Conservation (phyloP, 441 rosid genomes). For the Euphorbia celastroides region DNA sequence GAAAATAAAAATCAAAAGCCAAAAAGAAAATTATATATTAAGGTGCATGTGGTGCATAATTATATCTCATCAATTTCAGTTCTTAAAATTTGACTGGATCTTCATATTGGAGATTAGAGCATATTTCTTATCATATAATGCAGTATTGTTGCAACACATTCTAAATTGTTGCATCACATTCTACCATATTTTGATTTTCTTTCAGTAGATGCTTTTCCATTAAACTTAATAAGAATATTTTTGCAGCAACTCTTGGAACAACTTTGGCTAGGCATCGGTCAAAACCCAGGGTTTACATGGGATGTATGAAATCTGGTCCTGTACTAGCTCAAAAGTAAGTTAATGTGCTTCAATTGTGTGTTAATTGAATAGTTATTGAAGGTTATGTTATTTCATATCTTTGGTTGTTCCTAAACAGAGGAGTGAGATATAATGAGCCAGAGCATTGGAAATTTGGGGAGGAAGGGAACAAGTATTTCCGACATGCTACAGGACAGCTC, state of each 20-base stretch:
- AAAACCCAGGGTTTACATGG: constrained; percentile 84
- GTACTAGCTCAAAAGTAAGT: constrained; percentile 85
- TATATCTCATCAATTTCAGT: background rate
- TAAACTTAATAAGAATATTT: background rate
- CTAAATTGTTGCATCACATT: background rate
- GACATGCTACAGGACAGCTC: constrained; percentile 97
- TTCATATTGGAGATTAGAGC: too few relatives aligned
- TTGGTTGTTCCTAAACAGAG: constrained; percentile 33
- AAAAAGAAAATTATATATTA: background rate
- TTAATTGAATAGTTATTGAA: constrained; percentile 3
- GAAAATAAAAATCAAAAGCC: background rate
- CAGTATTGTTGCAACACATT: background rate
- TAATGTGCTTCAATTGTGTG: background rate
- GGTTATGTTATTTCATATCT: constrained; percentile 5
- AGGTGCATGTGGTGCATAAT: background rate
- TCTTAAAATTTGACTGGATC: too few relatives aligned
- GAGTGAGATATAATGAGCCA: constrained; percentile 87
- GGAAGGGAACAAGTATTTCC: constrained; percentile 86
- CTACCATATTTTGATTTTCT: background rate
- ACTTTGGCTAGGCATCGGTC: constrained; percentile 76
- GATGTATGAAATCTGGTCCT: constrained; percentile 98
- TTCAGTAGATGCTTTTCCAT: background rate
- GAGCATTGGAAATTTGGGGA: constrained; percentile 98
- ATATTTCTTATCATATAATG: background rate
- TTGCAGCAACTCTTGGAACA: constrained; percentile 66